Percentiles rank a stretch among this genome's conserved stretches.
These are phyloP conservation scores for Neoarthrinium moseri DNA, from an alignment of 2,329 filamentous ascomycete genomes.

Conservation along the genomic window DNA sequence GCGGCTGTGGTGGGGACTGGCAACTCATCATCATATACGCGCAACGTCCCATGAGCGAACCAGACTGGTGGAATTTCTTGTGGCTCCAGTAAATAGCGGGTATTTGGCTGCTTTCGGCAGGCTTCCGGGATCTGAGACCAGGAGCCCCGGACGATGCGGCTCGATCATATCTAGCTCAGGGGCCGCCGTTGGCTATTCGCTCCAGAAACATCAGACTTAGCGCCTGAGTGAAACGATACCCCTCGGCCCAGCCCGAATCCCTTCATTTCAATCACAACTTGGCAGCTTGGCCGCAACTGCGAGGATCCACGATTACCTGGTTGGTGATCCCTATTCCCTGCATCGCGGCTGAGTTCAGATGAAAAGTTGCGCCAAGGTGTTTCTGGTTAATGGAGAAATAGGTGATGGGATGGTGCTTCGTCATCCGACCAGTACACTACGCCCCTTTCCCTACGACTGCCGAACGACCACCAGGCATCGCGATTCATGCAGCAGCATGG, in stretches of 20 bases:
- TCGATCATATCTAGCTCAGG: conserved; percentile 1
- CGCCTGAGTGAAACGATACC: conserved; percentile 2
- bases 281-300: neutral
- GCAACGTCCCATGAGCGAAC: conserved; percentile 2
- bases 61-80: conserved; percentile 7
- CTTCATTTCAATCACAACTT: neutral
- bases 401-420: neutral
- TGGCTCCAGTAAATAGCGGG: neutral
- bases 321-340: neutral
- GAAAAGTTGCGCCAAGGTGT: conserved; percentile 8
- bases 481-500: too few species aligned
- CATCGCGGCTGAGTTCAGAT: conserved; percentile 5
- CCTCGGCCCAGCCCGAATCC: conserved; percentile 6
- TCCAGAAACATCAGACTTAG: conserved; percentile 7
- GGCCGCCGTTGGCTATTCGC: neutral
- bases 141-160: conserved; percentile 3
- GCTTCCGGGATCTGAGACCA: neutral
- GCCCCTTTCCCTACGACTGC: too few species aligned
- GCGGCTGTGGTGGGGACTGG: neutral
- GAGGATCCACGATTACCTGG: conserved; percentile 2
- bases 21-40: conserved; percentile 6
- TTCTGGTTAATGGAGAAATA: conserved; percentile 5
- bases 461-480: too few species aligned
- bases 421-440: too few species aligned
- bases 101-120: neutral